phyloP scores from a whole-genome alignment of 345 rosid genomes.

The Hibiscus syriacus region DNA sequence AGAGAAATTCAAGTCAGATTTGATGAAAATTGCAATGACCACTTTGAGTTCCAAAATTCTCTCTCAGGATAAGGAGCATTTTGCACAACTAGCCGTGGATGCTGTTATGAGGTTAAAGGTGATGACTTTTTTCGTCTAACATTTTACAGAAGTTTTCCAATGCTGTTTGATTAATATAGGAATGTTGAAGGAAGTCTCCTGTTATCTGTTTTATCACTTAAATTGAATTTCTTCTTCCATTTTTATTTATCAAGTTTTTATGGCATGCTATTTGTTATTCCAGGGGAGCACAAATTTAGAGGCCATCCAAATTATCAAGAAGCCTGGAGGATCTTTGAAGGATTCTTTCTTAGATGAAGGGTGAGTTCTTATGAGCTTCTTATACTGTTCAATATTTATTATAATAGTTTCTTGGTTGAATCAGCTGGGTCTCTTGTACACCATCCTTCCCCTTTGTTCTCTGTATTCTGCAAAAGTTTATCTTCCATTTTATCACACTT shows the following conservation, averaged over 20 bases:
- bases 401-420: not conserved
- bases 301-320: conserved; percentile 91
- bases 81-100: conserved; percentile 83
- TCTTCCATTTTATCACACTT: not conserved
- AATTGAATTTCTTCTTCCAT: not conserved
- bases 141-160: not conserved
- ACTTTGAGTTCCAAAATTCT: conserved; percentile 90
- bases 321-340: conserved; percentile 88
- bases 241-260: not conserved
- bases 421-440: not conserved
- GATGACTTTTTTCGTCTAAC: not conserved
- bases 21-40: conserved; percentile 88
- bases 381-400: not conserved
- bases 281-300: conserved; percentile 99
- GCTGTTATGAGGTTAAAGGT: conserved; percentile 94
- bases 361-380: conserved; percentile 27
- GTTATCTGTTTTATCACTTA: not conserved
- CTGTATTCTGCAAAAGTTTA: not conserved
- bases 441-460: too few relatives aligned
- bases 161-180: not conserved
- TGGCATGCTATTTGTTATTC: conserved; percentile 11
- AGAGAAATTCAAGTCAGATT: conserved; percentile 80
- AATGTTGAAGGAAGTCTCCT: not conserved
- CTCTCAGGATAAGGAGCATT: conserved; percentile 88
- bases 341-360: conserved; percentile 99